Evolutionary conservation across 495 filamentous ascomycete species (phyloP).

Genomic region (Physcia stellaris): DNA sequence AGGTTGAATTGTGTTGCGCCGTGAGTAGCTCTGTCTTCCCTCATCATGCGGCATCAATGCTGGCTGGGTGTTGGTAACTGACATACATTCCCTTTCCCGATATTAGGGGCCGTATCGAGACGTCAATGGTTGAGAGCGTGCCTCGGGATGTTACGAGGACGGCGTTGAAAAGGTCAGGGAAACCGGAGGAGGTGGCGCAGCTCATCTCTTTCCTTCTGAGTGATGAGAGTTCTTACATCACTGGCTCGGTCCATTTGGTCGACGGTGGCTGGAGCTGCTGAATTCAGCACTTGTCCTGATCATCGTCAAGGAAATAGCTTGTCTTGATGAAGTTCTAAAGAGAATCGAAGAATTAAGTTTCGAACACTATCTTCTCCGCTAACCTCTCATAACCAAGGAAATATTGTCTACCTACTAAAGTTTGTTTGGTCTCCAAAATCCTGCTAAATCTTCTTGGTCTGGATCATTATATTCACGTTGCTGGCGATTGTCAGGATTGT

Average conservation of each 20-base stretch:
- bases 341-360: no score
- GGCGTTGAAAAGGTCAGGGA: conserved; percentile 28
- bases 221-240: conserved; percentile 41
- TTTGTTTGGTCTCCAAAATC: no score
- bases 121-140: conserved; percentile 26
- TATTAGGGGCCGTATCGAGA: conserved; percentile 38
- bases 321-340: no score
- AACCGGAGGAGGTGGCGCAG: conserved; percentile 35
- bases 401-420: no score
- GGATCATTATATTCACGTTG: no score
- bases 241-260: conserved; percentile 29
- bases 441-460: no score
- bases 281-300: no score
- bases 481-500: no score
- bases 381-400: no score
- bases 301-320: no score
- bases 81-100: not conserved
- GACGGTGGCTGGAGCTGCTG: conserved; percentile 17
- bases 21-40: conserved; percentile 18
- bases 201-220: conserved; percentile 42
- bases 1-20: conserved; percentile 47
- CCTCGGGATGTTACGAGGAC: not conserved
- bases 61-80: conserved; percentile 1
- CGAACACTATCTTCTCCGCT: no score
- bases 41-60: not conserved